Conservation (phyloP, 305 asterid species). For the Fraxinus albicans region DNA sequence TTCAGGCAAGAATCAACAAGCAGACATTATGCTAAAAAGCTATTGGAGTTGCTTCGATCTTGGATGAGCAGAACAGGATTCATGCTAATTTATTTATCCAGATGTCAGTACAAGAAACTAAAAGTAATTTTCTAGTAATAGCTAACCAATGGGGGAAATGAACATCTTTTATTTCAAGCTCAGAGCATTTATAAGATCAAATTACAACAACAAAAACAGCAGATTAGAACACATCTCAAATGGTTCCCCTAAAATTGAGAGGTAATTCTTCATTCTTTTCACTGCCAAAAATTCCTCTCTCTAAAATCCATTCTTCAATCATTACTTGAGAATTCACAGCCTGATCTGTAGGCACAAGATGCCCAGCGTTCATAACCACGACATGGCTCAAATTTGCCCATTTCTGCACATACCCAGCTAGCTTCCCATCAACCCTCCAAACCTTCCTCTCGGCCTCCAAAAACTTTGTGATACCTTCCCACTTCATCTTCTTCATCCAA, state of each 20-base stretch:
- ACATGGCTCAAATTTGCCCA: conserved; percentile 17
- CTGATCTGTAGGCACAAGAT: conserved; percentile 88
- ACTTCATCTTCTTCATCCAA: conserved; percentile 72
- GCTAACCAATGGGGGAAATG: background rate
- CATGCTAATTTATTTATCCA: background rate
- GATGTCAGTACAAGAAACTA: background rate
- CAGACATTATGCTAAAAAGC: background rate
- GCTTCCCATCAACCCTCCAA: conserved; percentile 16
- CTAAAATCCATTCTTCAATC: conserved; percentile 85
- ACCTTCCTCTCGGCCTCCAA: conserved; percentile 18
- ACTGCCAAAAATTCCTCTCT: conserved; percentile 53
- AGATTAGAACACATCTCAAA: background rate
- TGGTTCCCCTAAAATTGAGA: background rate
- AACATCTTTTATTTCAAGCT: background rate
- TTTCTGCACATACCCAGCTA: conserved; percentile 24
- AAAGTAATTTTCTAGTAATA: background rate
- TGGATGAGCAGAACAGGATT: background rate
- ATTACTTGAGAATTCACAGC: conserved; percentile 59
- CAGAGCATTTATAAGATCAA: conserved; percentile 12
- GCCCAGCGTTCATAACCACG: conserved; percentile 26
- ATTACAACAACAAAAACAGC: conserved; percentile 3
- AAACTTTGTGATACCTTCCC: conserved; percentile 51
- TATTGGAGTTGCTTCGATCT: background rate
- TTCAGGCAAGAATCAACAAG: background rate
- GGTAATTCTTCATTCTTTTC: conserved; percentile 18